Conservation (phyloP, 2,329 filamentous ascomycete species). For the Penicillium sp. region DNA sequence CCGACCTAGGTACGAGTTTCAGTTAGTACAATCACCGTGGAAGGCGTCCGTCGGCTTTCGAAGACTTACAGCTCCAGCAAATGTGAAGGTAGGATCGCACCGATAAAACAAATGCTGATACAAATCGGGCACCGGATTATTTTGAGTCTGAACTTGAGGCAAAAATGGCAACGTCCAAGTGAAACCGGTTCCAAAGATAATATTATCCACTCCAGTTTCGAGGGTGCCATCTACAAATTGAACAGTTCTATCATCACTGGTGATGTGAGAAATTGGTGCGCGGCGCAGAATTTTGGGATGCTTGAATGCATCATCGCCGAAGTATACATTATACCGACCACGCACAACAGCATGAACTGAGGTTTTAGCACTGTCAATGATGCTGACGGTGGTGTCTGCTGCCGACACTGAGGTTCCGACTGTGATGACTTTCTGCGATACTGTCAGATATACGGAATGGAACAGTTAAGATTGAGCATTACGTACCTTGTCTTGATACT, state of each 20-base stretch:
- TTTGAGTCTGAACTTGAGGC: slow-evolving; percentile 51
- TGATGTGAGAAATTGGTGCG: slow-evolving; percentile 37
- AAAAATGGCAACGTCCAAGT: slow-evolving; percentile 69
- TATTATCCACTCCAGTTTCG: slow-evolving; percentile 62
- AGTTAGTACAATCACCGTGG: slow-evolving; percentile 13
- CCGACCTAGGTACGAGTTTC: slow-evolving; percentile 36
- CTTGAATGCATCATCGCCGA: slow-evolving; percentile 65
- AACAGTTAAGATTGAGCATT: too few species aligned
- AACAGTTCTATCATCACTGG: slow-evolving; percentile 56
- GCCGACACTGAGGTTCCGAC: slow-evolving; percentile 71
- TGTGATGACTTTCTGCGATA: slow-evolving; percentile 60
- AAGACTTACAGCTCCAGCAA: slow-evolving; percentile 54
- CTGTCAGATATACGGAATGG: too few species aligned
- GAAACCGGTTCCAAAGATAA: slow-evolving; percentile 73
- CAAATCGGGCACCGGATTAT: slow-evolving; percentile 43
- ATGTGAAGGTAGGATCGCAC: slow-evolving; percentile 41
- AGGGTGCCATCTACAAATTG: slow-evolving; percentile 61
- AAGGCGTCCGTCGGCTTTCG: too few species aligned
- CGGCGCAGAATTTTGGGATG: slow-evolving; percentile 55
- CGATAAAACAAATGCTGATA: slow-evolving; percentile 48
- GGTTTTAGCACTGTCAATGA: slow-evolving; percentile 53
- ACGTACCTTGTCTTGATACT: slow-evolving; percentile 48
- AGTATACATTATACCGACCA: slow-evolving; percentile 61
- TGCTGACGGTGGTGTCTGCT: slow-evolving; percentile 65
- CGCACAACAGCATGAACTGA: slow-evolving; percentile 63